phyloP scores from a whole-genome alignment of 805 yeast genomes.

The Kazachstania martiniae region DNA sequence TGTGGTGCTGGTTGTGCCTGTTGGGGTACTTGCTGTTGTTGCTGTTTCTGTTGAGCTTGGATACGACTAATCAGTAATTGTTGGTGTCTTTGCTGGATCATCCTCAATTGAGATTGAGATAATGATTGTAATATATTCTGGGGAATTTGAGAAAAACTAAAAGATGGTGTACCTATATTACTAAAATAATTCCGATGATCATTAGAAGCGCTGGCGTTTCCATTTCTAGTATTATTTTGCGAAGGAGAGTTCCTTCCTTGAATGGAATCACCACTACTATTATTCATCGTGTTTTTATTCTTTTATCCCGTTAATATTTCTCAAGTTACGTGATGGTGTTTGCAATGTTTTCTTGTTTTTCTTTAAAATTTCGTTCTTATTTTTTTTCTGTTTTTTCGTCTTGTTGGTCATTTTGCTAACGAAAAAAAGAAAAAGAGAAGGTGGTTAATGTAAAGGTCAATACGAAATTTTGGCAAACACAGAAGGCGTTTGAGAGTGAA shows the following conservation, averaged over 20 bases:
- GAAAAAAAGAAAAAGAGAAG: neutral
- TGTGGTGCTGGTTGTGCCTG: constrained; percentile 2
- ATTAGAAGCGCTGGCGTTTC: neutral
- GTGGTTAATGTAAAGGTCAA: too few relatives aligned
- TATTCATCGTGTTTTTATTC: too few relatives aligned
- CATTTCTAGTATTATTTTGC: neutral
- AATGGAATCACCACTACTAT: too few relatives aligned
- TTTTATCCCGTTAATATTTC: too few relatives aligned
- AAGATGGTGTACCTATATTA: constrained; percentile 27
- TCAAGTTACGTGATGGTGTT: too few relatives aligned
- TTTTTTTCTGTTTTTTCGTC: too few relatives aligned
- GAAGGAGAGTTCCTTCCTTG: too few relatives aligned
- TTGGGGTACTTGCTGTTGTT: constrained; percentile 4
- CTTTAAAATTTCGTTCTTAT: too few relatives aligned
- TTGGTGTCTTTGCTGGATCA: constrained; percentile 28
- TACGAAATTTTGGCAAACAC: too few relatives aligned
- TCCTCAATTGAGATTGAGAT: constrained; percentile 23
- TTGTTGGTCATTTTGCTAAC: too few relatives aligned
- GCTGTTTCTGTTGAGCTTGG: constrained; percentile 19
- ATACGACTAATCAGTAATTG: constrained; percentile 22
- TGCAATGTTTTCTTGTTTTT: too few relatives aligned
- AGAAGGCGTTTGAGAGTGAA: neutral
- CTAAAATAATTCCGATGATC: constrained; percentile 10
- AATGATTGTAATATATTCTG: constrained; percentile 23
- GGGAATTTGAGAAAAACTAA: constrained; percentile 26